These are phyloP conservation scores for Exophiala sideris DNA, from an alignment of 2,329 filamentous ascomycete species.

Conservation along the genomic window DNA sequence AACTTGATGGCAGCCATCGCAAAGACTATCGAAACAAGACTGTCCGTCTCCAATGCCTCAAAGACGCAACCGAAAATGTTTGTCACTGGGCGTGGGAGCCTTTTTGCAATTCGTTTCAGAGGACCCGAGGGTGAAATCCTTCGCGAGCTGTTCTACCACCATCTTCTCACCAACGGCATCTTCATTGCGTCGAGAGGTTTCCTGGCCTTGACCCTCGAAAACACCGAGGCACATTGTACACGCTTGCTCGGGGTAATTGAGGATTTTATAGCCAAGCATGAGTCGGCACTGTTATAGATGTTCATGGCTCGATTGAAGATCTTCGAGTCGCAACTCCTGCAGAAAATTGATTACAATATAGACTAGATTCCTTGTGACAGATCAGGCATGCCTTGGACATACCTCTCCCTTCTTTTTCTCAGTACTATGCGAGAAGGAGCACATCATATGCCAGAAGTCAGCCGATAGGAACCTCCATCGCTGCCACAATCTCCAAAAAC, in stretches of 20 bases:
- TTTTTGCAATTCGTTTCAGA: conserved; percentile 29
- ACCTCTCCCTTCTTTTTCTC: too few relatives aligned
- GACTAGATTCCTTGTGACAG: too few relatives aligned
- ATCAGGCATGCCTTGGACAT: too few relatives aligned
- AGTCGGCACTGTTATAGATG: too few relatives aligned
- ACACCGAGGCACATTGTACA: conserved; percentile 20
- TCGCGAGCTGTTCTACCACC: conserved; percentile 30
- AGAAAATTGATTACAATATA: too few relatives aligned
- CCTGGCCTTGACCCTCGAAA: conserved; percentile 31
- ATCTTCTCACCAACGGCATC: conserved; percentile 30
- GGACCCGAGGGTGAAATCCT: conserved; percentile 20
- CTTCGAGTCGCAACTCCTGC: too few relatives aligned
- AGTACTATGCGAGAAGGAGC: too few relatives aligned
- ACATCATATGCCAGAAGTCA: too few relatives aligned
- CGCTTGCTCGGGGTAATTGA: conserved; percentile 1
- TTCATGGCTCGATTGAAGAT: too few relatives aligned
- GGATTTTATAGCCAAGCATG: conserved; percentile 1
- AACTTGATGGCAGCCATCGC: neutral
- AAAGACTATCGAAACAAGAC: neutral
- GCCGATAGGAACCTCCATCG: too few relatives aligned
- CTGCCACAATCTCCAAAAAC: too few relatives aligned
- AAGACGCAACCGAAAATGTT: conserved; percentile 21
- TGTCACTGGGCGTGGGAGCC: conserved; percentile 31
- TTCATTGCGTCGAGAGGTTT: conserved; percentile 32
- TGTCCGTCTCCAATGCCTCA: neutral